Base-by-base conservation (phyloP, 306 rosid species). In the Carpinus viminea region DNA sequence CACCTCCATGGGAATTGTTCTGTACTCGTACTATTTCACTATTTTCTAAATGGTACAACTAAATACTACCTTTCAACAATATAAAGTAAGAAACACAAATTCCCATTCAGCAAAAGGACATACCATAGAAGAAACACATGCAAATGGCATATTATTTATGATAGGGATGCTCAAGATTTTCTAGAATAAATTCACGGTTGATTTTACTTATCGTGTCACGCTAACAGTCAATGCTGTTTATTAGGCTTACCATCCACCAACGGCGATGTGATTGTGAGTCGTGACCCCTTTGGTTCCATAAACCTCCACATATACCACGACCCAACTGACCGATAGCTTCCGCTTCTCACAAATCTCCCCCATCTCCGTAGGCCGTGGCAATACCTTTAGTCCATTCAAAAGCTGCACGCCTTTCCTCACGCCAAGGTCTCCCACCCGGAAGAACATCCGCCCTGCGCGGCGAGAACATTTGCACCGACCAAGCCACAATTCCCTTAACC, bases 401-500 rank as follows among this genome's bases (percentile, higher is more conserved):
- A 78, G 53, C 79, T 91, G 85, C 36, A 91, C 91, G 0, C 97
- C 97, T 85, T 90, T 91, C 70, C 90, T 86, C 69, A 88, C 98
- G 7, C 90, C 92, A 2, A 91, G 85, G 76, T 90, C 97, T 5
- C 97, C 93, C 4, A 87, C 89, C 89, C 17, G 98, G 95, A 0
- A 90, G 87, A 68, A 93, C 95, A 43, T 93, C 94, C 41, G 97
- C 89, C 24, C 91, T 72, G 24, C 82, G 93, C 38, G 91, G 91
- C 18, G 90, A 83, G 75, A 93, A 93, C 98, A 93, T 93, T 48
- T 93, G 92, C 41, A 91, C 98, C 11, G 98, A 89, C 98, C 97
- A 93, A 51, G 74, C 91, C 71, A 97, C 97, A 77, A 93, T 91
- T 2, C 97, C 97, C 69, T 88, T 93, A 12, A 93, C 97, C 73